phyloP scores from a whole-genome alignment of 805 yeast genomes.

The Candida golubevii region DNA sequence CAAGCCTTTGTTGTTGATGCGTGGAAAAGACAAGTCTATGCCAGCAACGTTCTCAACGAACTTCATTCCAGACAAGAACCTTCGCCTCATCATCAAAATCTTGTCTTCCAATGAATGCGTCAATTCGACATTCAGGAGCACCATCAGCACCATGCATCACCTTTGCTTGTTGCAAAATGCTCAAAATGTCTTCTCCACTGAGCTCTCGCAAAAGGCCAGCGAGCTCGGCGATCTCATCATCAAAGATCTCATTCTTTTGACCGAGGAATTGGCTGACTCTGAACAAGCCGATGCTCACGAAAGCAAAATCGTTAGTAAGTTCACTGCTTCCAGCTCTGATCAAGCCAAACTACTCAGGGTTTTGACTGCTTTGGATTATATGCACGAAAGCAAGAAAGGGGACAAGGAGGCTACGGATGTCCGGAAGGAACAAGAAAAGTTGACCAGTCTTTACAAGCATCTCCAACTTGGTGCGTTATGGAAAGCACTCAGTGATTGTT shows the following conservation, averaged over 20 bases:
- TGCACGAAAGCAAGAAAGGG: constrained; percentile 47
- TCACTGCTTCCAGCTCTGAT: constrained; percentile 76
- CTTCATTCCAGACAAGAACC: constrained; percentile 54
- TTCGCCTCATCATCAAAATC: constrained; percentile 60
- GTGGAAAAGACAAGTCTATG: constrained; percentile 12
- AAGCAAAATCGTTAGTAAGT: constrained; percentile 54
- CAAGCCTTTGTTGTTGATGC: constrained; percentile 57
- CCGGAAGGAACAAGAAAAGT: constrained; percentile 36
- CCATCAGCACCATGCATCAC: constrained; percentile 76
- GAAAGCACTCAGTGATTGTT: constrained; percentile 76
- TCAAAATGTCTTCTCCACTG: constrained; percentile 59
- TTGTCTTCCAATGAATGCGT: constrained; percentile 81
- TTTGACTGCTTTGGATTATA: constrained; percentile 80
- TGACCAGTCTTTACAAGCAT: constrained; percentile 59
- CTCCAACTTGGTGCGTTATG: constrained; percentile 76
- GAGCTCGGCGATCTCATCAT: constrained; percentile 52
- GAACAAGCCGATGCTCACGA: constrained; percentile 30
- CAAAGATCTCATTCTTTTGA: constrained; percentile 49
- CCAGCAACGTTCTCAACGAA: constrained; percentile 42
- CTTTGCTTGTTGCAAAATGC: constrained; percentile 59
- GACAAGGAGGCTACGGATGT: constrained; percentile 16
- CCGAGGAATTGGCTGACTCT: constrained; percentile 35
- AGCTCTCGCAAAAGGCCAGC: constrained; percentile 62
- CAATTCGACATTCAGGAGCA: constrained; percentile 78
- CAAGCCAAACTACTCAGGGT: constrained; percentile 86